Percentiles rank a stretch among this genome's conserved stretches.
Conservation (phyloP, 805 yeast genomes). For the Metschnikowia santaceciliae region DNA sequence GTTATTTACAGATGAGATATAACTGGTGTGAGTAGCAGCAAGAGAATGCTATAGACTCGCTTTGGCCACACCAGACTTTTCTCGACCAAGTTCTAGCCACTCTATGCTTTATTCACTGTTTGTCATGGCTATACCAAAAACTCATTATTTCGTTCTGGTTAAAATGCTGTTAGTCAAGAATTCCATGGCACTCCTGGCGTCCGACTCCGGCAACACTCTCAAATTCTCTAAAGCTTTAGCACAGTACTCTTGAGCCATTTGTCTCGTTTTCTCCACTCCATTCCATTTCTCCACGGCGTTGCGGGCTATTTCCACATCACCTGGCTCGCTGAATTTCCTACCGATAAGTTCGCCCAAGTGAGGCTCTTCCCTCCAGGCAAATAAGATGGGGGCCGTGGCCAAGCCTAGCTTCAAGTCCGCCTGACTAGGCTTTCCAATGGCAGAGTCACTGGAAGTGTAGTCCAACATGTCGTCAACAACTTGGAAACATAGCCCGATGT, state of each 20-base stretch:
- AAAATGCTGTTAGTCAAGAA: conserved; percentile 78
- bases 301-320: conserved; percentile 83
- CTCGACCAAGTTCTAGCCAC: neutral
- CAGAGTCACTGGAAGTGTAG: conserved; percentile 80
- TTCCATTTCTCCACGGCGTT: conserved; percentile 62
- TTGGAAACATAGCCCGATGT: conserved; percentile 93
- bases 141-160: conserved; percentile 63
- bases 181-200: conserved; percentile 83
- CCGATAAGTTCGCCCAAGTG: conserved; percentile 79
- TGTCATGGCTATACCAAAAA: neutral
- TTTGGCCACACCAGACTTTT: neutral
- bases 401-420: conserved; percentile 91
- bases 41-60: neutral
- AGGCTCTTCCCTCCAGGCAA: conserved; percentile 89
- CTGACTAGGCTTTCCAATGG: conserved; percentile 92
- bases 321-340: conserved; percentile 74
- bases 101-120: neutral
- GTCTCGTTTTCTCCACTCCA: conserved; percentile 74
- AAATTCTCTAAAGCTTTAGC: conserved; percentile 69
- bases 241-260: conserved; percentile 76
- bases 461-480: conserved; percentile 95
- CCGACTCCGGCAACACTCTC: conserved; percentile 76
- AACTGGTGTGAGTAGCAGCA: neutral
- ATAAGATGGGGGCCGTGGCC: conserved; percentile 95
- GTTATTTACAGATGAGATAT: neutral